A percentile compares a stretch with the other conserved stretches of the same genome.
Conservation (phyloP, 345 rosid genomes). For the Eucalyptus polybractea region DNA sequence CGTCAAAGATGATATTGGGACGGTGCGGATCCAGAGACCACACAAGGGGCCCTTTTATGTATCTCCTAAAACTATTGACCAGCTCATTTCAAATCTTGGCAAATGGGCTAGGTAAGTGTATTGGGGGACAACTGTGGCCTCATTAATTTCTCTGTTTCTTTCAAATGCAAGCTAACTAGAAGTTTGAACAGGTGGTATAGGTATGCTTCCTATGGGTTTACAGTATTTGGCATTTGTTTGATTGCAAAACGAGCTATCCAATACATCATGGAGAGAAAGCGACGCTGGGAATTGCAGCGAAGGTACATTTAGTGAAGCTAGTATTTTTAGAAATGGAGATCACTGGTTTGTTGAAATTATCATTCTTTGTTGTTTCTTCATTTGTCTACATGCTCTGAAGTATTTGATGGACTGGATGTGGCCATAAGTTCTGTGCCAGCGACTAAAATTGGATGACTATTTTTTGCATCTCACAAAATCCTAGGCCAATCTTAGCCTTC, state of each 20-base stretch:
- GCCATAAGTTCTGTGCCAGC: neutral
- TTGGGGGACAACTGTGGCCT: neutral
- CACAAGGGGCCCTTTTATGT: conserved; percentile 88
- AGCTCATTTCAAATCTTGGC: conserved; percentile 49
- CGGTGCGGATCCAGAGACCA: conserved; percentile 67
- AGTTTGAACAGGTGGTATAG: conserved; percentile 55
- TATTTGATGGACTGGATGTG: neutral
- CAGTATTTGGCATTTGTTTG: conserved; percentile 51
- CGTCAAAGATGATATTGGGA: conserved; percentile 80
- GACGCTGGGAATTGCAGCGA: conserved; percentile 25
- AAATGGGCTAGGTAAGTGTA: conserved; percentile 66
- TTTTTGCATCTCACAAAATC: neutral
- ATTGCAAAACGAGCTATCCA: conserved; percentile 42
- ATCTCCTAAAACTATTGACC: conserved; percentile 65
- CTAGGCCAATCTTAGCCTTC: neutral
- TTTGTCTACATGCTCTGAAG: neutral
- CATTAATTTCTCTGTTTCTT: neutral
- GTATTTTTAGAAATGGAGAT: neutral
- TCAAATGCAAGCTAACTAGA: neutral
- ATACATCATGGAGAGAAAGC: conserved; percentile 51
- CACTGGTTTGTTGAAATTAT: neutral
- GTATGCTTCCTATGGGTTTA: conserved; percentile 58
- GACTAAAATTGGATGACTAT: neutral
- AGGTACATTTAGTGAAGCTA: conserved; percentile 18
- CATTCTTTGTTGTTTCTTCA: neutral